Evolutionary conservation across 495 filamentous ascomycete species (phyloP), one percentile per base, ranked within the genome.

Genomic region (Astrocystis sublimbata): DNA sequence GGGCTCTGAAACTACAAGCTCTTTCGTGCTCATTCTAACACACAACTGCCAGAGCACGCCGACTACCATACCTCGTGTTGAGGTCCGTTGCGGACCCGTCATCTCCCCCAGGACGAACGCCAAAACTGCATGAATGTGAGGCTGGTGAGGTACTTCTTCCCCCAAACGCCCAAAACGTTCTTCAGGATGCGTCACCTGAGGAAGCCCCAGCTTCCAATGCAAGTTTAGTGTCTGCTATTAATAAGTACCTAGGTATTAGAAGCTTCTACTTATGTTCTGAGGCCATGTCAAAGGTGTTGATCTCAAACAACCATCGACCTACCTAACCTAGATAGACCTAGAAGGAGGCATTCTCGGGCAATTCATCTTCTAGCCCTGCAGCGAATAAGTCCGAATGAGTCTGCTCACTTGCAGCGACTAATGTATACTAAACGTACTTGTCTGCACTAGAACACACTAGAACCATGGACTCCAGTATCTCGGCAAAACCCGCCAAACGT

Each of bases 401-500:
- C n/a, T n/a, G n/a, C n/a, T n/a, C n/a, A 24, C 26, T 46, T 24
- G 21, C 21, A 3, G 3, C 15, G 15, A 19, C 21, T 54, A 31
- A 17, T 2, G 17, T 4, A 7, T 19, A 36, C 33, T 26, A 19
- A 35, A 12, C 15, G 9, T 19, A 36, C 33, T 26, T 23, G 30
- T 21, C 15, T 24, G 30, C 19, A 38, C 33, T 21, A 42, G 13
- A 40, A 21, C 40, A 2, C 19, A 38, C 33, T 21, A 42, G 13
- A 40, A 21, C 40, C 5, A 19, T 35, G 28, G 21, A 31, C 26
- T 35, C 36, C 28, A 35, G 26, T 28, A 21, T 57, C 3, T 10
- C 54, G 54, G 54, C 40, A 57, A n/a, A 8, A 35, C 40, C 54
- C 46, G 36, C n/a, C 6, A 26, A 45, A 19, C 15, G 36, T 43